Evolutionary conservation across 2,329 filamentous ascomycete species (phyloP).

Genomic region (Ophiostoma piceae): DNA sequence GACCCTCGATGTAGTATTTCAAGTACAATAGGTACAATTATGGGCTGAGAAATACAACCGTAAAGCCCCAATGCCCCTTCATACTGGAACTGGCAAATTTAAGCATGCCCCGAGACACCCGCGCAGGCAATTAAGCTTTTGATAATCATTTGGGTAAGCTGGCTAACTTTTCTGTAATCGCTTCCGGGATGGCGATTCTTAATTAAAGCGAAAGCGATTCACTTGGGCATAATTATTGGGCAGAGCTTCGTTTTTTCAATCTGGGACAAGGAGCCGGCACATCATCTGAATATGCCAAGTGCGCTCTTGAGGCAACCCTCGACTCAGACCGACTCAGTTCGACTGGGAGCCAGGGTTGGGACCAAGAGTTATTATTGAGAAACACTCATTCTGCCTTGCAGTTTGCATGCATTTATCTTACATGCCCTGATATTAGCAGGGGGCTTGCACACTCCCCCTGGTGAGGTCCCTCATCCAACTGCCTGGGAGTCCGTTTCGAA

Average conservation of each 20-base stretch:
- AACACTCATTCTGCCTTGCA: constrained; percentile 1
- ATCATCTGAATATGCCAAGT: neutral
- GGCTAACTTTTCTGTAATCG: neutral
- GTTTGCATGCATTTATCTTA: neutral
- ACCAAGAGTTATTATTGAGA: neutral
- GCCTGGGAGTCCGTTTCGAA: constrained; percentile 5
- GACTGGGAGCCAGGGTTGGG: neutral
- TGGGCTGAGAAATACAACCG: neutral
- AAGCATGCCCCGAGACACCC: neutral
- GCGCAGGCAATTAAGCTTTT: too few species aligned
- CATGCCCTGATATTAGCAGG: neutral
- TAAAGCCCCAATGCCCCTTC: neutral
- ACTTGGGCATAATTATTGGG: neutral
- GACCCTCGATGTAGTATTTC: neutral
- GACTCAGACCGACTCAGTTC: neutral
- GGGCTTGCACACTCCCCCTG: neutral
- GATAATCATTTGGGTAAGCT: neutral
- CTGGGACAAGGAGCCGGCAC: neutral
- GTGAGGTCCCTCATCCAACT: neutral
- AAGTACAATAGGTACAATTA: neutral
- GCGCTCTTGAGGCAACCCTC: neutral
- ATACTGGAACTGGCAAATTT: neutral
- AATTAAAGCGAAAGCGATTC: neutral
- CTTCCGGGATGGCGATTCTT: too few species aligned
- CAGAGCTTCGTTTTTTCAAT: neutral